phyloP scores from a whole-genome alignment of 192 early-diverging fungal genomes.

The Jimgerdemannia lactiflua region DNA sequence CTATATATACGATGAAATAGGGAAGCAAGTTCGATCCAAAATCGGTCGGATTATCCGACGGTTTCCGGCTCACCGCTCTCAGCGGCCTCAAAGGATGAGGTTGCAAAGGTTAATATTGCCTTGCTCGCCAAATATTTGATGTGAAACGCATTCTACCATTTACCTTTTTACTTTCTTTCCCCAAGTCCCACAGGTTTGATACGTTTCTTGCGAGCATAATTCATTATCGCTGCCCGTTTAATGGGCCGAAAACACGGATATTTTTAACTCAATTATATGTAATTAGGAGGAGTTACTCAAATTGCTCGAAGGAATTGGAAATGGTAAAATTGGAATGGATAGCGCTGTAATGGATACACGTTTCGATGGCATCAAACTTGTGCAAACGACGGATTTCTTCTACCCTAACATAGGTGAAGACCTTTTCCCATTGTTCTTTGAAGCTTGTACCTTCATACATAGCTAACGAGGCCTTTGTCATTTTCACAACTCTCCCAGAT shows the following conservation, averaged over 20 bases:
- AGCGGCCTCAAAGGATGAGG: conserved; percentile 6
- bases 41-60: conserved; percentile 1
- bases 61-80: conserved; percentile 3
- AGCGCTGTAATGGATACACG: background rate
- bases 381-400: conserved; percentile 6
- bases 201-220: background rate
- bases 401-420: background rate
- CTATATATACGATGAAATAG: background rate
- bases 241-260: background rate
- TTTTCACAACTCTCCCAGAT: background rate
- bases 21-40: conserved; percentile 1
- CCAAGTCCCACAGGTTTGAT: conserved; percentile 5
- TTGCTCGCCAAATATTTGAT: background rate
- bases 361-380: background rate
- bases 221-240: too few species aligned
- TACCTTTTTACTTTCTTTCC: background rate
- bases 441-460: too few species aligned
- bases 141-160: background rate
- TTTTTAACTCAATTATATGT: background rate
- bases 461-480: too few species aligned
- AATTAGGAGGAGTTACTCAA: conserved; percentile 1
- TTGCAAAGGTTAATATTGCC: background rate
- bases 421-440: background rate
- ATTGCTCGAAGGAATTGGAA: conserved; percentile 5
- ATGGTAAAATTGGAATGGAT: conserved; percentile 3